A percentile compares a stretch with the other conserved stretches of the same genome.
Evolutionary conservation across 768 basidiomycete genomes (phyloP).

Genomic region (Termitomyces sp.): DNA sequence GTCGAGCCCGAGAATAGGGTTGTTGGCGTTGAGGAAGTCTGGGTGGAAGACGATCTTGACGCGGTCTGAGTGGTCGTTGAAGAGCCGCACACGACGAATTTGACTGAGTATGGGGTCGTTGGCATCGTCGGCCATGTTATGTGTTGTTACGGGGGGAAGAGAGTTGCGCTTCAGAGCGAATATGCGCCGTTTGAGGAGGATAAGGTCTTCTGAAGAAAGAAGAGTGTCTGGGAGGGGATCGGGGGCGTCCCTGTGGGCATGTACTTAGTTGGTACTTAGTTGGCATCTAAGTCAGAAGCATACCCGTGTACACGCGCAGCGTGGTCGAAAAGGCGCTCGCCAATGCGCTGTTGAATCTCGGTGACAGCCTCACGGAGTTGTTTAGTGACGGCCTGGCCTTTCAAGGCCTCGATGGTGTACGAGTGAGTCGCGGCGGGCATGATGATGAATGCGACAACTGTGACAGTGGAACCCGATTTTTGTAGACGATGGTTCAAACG

Average conservation of each 20-base stretch:
- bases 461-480: conserved; percentile 61
- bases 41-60: conserved; percentile 99
- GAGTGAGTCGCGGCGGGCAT: conserved; percentile 96
- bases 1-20: conserved; percentile 94
- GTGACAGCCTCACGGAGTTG: conserved; percentile 94
- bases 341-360: conserved; percentile 92
- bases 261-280: neutral
- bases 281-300: conserved; percentile 15
- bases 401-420: conserved; percentile 96
- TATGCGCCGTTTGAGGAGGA: conserved; percentile 91
- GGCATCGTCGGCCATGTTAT: conserved; percentile 96
- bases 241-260: conserved; percentile 61
- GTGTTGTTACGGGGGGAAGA: conserved; percentile 94
- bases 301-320: conserved; percentile 90
- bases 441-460: conserved; percentile 97
- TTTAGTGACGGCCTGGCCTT: conserved; percentile 94
- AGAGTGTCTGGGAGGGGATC: conserved; percentile 72
- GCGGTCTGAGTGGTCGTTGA: conserved; percentile 83
- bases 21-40: conserved; percentile 96
- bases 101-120: conserved; percentile 94
- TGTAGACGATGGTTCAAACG: conserved; percentile 58
- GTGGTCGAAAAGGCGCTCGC: conserved; percentile 88
- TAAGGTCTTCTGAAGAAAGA: conserved; percentile 87
- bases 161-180: conserved; percentile 94
- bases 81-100: conserved; percentile 88